A percentile compares a stretch with the other conserved stretches of the same genome.
phyloP scores from a whole-genome alignment of 495 filamentous ascomycete genomes.

The Zalerion maritima region DNA sequence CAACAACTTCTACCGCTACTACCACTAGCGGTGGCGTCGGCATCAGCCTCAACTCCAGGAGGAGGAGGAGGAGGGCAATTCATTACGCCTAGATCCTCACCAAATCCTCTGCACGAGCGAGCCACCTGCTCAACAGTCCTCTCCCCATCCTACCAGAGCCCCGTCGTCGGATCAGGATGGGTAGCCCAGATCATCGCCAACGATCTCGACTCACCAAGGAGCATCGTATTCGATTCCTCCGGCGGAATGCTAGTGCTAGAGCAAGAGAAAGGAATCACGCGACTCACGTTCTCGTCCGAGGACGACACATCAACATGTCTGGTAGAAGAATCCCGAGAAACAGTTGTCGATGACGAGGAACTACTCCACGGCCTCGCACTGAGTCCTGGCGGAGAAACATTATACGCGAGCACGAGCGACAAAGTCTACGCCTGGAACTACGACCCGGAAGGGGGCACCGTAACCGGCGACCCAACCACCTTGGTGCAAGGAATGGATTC shows the following conservation, averaged over 20 bases:
- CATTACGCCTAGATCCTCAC: too few relatives aligned
- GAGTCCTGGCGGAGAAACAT: slow-evolving; percentile 41
- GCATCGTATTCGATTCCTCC: slow-evolving; percentile 42
- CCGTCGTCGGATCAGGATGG: slow-evolving; percentile 43
- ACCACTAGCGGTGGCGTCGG: too few relatives aligned
- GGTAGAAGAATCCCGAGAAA: slow-evolving; percentile 24
- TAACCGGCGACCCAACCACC: slow-evolving; percentile 23
- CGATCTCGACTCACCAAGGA: slow-evolving; percentile 37
- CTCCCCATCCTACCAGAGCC: slow-evolving; percentile 16
- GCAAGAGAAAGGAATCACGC: slow-evolving; percentile 35
- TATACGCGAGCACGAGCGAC: slow-evolving; percentile 47
- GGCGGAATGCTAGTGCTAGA: slow-evolving; percentile 51
- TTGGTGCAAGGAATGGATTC: slow-evolving; percentile 45
- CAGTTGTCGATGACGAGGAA: slow-evolving; percentile 23
- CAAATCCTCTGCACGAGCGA: too few relatives aligned
- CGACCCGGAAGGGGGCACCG: slow-evolving; percentile 28
- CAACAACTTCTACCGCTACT: too few relatives aligned
- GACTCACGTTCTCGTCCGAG: slow-evolving; percentile 33
- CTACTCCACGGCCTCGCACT: slow-evolving; percentile 56
- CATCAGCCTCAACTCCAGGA: too few relatives aligned
- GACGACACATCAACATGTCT: slow-evolving; percentile 38
- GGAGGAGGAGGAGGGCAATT: too few relatives aligned
- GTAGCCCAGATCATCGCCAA: slow-evolving; percentile 37
- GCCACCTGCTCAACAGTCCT: slow-evolving; percentile 15
- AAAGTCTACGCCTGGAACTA: slow-evolving; percentile 49